Percentiles rank a stretch among this genome's conserved stretches.
These are phyloP conservation scores for Sophora flavescens DNA, from an alignment of 306 rosid species.

Conservation along the genomic window DNA sequence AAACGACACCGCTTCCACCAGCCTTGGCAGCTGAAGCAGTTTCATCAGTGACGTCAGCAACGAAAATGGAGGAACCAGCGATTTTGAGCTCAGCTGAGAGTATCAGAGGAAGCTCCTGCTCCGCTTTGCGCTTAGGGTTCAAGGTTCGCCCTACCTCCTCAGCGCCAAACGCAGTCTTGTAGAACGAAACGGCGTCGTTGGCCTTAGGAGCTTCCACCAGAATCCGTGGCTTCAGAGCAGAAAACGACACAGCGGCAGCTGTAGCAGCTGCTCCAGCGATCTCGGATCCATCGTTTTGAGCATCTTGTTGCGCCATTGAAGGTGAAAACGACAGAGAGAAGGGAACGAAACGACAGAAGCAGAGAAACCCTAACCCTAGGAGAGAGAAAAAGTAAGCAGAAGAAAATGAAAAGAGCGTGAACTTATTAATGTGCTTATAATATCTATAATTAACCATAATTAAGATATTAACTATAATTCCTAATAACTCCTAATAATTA, in stretches of 20 bases:
- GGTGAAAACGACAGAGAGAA: background rate
- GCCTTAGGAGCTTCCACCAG: slow-evolving; percentile 75
- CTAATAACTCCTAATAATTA: too few species aligned
- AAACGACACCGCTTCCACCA: slow-evolving; percentile 46
- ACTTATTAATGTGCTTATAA: too few species aligned
- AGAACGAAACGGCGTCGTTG: slow-evolving; percentile 73
- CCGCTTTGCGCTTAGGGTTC: slow-evolving; percentile 87
- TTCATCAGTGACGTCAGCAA: slow-evolving; percentile 57
- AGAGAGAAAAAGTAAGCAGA: slow-evolving; percentile 46
- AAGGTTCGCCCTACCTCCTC: slow-evolving; percentile 65
- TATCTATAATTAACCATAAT: too few species aligned
- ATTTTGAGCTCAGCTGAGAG: slow-evolving; percentile 69
- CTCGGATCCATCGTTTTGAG: slow-evolving; percentile 64
- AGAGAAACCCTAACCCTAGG: slow-evolving; percentile 57
- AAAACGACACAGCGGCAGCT: slow-evolving; percentile 37
- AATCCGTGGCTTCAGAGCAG: slow-evolving; percentile 61
- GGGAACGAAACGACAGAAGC: background rate
- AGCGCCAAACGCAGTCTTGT: slow-evolving; percentile 79
- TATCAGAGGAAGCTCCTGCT: slow-evolving; percentile 72
- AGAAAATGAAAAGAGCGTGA: slow-evolving; percentile 49
- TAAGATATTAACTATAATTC: too few species aligned
- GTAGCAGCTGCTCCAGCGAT: slow-evolving; percentile 9
- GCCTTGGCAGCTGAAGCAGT: slow-evolving; percentile 44
- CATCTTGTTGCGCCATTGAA: slow-evolving; percentile 70
- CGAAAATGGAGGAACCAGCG: slow-evolving; percentile 58